phyloP scores from a whole-genome alignment of 2,329 filamentous ascomycete genomes.

The Cladosporium colombiae region DNA sequence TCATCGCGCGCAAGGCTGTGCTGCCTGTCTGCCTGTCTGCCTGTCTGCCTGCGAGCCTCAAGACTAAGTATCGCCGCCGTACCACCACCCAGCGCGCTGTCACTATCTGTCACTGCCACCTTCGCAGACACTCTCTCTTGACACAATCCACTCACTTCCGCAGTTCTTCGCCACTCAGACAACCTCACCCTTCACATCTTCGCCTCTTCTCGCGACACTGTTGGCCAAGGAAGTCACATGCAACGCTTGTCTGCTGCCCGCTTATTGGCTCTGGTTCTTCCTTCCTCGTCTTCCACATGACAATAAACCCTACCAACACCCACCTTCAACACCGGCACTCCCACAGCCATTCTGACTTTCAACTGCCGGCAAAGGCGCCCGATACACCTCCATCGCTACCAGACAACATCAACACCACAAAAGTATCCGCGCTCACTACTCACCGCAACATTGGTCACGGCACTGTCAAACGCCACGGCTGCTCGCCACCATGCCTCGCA shows the following conservation, averaged over 20 bases:
- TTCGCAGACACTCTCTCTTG: not conserved
- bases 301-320: not conserved
- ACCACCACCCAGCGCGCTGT: not conserved
- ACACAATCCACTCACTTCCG: not conserved
- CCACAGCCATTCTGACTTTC: not conserved
- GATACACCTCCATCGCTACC: not conserved
- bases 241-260: not conserved
- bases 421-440: not conserved
- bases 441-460: not conserved
- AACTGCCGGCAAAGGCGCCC: not conserved
- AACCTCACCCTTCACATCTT: not conserved
- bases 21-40: no score
- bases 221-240: not conserved
- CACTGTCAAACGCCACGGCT: not conserved
- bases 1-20: not conserved
- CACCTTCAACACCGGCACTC: not conserved
- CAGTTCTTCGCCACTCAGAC: not conserved
- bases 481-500: constrained; percentile 60
- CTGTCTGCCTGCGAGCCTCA: constrained; percentile 2
- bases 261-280: not conserved
- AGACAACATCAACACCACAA: not conserved
- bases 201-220: not conserved
- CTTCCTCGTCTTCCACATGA: not conserved
- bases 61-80: not conserved
- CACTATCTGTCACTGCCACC: not conserved